phyloP scores from a whole-genome alignment of 371 early-diverging fungal genomes.

The Batrachochytrium dendrobatidis region DNA sequence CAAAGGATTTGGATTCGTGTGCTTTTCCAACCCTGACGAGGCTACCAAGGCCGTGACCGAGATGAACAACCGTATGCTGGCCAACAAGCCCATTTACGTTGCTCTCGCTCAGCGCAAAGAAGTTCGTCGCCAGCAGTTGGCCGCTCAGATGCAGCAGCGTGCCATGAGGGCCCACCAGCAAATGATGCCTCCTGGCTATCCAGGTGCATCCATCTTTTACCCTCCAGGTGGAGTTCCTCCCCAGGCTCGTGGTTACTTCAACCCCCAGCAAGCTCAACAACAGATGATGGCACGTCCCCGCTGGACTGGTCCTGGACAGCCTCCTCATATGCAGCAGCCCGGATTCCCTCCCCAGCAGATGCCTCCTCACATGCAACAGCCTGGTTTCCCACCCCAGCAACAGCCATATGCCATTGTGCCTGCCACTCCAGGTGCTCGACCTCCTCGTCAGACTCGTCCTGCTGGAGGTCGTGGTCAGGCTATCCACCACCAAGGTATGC shows the following conservation, averaged over 20 bases:
- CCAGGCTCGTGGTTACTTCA: constrained; percentile 51
- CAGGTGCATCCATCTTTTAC: constrained; percentile 31
- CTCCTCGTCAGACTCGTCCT: constrained; percentile 49
- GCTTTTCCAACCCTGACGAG: constrained; percentile 52
- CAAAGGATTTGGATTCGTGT: constrained; percentile 80
- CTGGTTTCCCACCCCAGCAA: constrained; percentile 13
- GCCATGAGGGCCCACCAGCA: constrained; percentile 60
- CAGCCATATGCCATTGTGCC: not conserved
- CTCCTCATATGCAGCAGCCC: constrained; percentile 9
- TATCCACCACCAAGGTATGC: too few species aligned
- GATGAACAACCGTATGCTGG: constrained; percentile 75
- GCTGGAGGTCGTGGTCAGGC: constrained; percentile 19
- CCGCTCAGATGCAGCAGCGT: constrained; percentile 91
- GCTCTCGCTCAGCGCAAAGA: constrained; percentile 97
- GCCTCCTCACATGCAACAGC: constrained; percentile 13
- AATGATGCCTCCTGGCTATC: constrained; percentile 24
- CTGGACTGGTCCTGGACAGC: constrained; percentile 45
- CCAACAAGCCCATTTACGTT: constrained; percentile 93
- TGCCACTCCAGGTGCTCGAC: constrained; percentile 5
- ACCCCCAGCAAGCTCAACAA: constrained; percentile 69
- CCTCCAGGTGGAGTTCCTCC: constrained; percentile 40
- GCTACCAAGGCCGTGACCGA: constrained; percentile 58
- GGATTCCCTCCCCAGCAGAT: constrained; percentile 18
- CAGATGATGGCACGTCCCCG: constrained; percentile 71
- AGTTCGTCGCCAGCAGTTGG: constrained; percentile 83